Percentiles rank a stretch among this genome's conserved stretches.
These are phyloP conservation scores for Leccinellum rugosiceps DNA, from an alignment of 768 basidiomycete genomes.

Conservation along the genomic window DNA sequence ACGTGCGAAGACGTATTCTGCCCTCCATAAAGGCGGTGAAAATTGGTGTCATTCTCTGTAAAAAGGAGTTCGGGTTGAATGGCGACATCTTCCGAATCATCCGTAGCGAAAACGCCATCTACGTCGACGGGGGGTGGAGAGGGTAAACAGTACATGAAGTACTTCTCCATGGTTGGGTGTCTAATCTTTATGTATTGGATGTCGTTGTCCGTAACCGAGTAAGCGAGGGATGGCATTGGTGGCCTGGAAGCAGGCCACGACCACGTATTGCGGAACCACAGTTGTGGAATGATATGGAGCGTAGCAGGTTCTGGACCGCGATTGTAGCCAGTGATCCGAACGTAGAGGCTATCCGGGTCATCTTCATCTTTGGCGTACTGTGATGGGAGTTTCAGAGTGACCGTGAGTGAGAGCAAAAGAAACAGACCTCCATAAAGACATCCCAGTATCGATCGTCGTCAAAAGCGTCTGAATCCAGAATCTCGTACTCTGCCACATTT, in stretches of 20 bases:
- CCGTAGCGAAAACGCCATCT: conserved; percentile 56
- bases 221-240: conserved; percentile 57
- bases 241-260: conserved; percentile 81
- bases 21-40: conserved; percentile 83
- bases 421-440: conserved; percentile 88
- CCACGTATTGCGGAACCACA: conserved; percentile 99
- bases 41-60: conserved; percentile 98
- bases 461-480: conserved; percentile 88
- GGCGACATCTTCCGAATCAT: conserved; percentile 49
- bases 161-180: conserved; percentile 73
- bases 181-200: conserved; percentile 64
- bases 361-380: conserved; percentile 99
- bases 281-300: conserved; percentile 89
- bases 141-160: conserved; percentile 83
- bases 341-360: conserved; percentile 79
- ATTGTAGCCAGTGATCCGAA: conserved; percentile 96
- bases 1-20: conserved; percentile 79
- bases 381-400: conserved; percentile 2
- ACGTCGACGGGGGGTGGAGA: conserved; percentile 88
- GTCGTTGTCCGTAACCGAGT: conserved; percentile 46
- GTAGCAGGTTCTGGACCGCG: conserved; percentile 94
- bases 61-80: conserved; percentile 82
- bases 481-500: conserved; percentile 88
- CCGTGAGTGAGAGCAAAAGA: conserved; percentile 4
- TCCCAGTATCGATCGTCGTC: conserved; percentile 98